Base-by-base conservation (phyloP, 768 basidiomycete species). In the Lentinula aciculospora region DNA sequence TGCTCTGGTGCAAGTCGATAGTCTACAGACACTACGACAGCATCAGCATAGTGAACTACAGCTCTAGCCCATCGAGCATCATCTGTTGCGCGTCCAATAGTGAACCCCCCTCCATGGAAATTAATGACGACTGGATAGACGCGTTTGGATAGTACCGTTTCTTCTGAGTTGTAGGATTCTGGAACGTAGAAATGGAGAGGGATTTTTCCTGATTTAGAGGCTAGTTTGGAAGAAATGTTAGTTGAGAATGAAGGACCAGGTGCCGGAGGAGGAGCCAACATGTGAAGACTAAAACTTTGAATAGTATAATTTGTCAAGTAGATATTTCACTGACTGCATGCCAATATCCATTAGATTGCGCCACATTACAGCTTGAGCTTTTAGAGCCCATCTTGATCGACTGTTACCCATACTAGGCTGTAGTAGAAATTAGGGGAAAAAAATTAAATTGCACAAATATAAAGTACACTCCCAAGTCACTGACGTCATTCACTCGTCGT, bases 1-100 rank as follows among this genome's bases (percentile, higher is more conserved):
- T 67, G 28, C 36, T 71, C 69, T n/a, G 71, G 71, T 7, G 69
- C 69, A 15, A 71, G 69, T 58, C 69, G 63, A 60, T 71, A 72
- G 47, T 71, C 68, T 32, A 69, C 68, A 15, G 65, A 69, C 28
- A 61, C 67, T 12, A 72, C 69, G 5, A 71, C 65, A 53, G 42
- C 50, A 19, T 59, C 53, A 7, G 39, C 53, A 34, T 47, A 57
- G 27, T 57, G 39, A 5, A 57, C 56, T 4, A 57, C 29, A 19
- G 56, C 56, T 47, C 56, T 42, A 25, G 56, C 56, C 56, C 56
- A 57, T 37, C 45, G 29, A 12, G 56, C 56, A 39, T 57, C 45
- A 25, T 57, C 56, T 15, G 56, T 57, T n/a, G 56, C 56, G 10
- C 56, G 44, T n/a, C 56, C 56, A 13, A 57, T 57, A 4, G 56